phyloP scores from a whole-genome alignment of 345 rosid genomes.

The Aquilaria malaccensis region DNA sequence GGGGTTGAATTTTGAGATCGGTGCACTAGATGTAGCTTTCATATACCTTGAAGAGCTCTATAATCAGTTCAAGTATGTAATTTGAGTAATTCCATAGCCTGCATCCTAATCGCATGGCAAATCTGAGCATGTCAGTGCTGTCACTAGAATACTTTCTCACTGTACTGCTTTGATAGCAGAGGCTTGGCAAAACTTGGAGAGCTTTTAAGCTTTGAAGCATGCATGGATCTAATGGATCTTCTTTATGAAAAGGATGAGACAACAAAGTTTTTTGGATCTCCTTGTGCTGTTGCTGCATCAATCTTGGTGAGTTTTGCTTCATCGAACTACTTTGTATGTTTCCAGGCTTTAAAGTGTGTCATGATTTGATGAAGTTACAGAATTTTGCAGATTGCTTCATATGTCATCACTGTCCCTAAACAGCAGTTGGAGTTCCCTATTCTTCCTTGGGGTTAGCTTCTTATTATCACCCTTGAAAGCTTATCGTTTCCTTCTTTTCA shows the following conservation, averaged over 20 bases:
- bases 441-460: constrained; percentile 73
- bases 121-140: neutral
- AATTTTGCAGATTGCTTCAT: constrained; percentile 60
- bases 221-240: constrained; percentile 89
- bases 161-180: constrained; percentile 23
- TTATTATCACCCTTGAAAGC: no score
- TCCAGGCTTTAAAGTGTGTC: neutral
- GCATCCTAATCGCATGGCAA: no score
- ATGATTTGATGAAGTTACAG: constrained; percentile 10
- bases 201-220: constrained; percentile 54
- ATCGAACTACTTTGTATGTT: neutral
- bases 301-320: constrained; percentile 42
- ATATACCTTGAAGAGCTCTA: constrained; percentile 50
- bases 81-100: constrained; percentile 6
- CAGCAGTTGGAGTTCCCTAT: constrained; percentile 71
- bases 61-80: constrained; percentile 39
- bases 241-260: constrained; percentile 70
- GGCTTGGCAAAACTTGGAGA: constrained; percentile 68
- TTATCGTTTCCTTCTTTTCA: no score
- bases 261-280: constrained; percentile 36
- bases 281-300: constrained; percentile 65
- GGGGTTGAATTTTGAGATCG: constrained; percentile 66
- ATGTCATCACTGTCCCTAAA: constrained; percentile 56
- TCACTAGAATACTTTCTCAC: neutral
- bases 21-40: constrained; percentile 42